Conservation (phyloP, 1,284 basidiomycete genomes). For the Rhodotorula sp. region DNA sequence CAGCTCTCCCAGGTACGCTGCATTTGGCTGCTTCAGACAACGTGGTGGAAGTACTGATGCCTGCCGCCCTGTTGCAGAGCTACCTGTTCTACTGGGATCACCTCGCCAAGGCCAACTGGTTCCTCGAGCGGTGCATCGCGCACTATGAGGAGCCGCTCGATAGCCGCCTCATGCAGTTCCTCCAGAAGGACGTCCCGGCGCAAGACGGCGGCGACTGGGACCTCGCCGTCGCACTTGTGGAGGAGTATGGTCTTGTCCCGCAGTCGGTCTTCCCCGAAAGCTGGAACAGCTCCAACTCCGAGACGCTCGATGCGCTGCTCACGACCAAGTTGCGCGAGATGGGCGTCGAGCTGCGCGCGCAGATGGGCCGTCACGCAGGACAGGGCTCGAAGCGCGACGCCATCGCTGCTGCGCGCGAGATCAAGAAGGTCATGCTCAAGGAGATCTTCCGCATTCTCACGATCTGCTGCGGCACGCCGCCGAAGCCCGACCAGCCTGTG, state of each 20-base stretch:
- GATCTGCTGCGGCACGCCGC: constrained; percentile 68
- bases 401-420: constrained; percentile 47
- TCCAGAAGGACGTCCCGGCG: constrained; percentile 73
- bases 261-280: constrained; percentile 76
- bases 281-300: constrained; percentile 72
- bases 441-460: constrained; percentile 85
- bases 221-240: constrained; percentile 84
- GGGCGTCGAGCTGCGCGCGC: constrained; percentile 65
- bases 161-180: constrained; percentile 73
- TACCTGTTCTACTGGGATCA: constrained; percentile 73
- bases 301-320: constrained; percentile 73
- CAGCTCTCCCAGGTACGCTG: constrained; percentile 58
- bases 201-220: constrained; percentile 78
- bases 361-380: constrained; percentile 51
- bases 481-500: constrained; percentile 61
- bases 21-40: background rate
- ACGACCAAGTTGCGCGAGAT: constrained; percentile 85
- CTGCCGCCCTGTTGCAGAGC: constrained; percentile 59
- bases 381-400: constrained; percentile 15
- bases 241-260: constrained; percentile 74
- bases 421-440: constrained; percentile 49
- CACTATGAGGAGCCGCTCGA: constrained; percentile 61
- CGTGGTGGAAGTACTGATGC: constrained; percentile 45
- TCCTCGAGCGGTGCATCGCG: constrained; percentile 82
- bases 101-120: constrained; percentile 68